Conservation (phyloP, 176 grass and related monocot genomes). For the Zoysia japonica region DNA sequence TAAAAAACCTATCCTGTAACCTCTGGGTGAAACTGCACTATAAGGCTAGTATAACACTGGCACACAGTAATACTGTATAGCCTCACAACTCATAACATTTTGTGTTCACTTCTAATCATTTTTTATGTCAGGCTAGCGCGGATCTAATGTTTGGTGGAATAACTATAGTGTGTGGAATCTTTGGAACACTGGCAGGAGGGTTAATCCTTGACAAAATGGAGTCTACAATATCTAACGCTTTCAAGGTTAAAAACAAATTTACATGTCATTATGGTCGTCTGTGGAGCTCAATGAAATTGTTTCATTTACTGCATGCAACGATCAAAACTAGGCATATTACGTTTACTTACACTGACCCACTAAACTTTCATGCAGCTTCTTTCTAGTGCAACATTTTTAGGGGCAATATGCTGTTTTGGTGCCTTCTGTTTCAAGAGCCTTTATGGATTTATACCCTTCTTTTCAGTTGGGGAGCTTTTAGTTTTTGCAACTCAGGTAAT, state of each 20-base stretch:
- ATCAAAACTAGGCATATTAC: not conserved
- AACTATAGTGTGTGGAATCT: conserved; percentile 96
- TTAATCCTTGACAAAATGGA: conserved; percentile 80
- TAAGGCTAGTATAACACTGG: not conserved
- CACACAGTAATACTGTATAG: too few species aligned
- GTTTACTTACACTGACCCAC: conserved; percentile 18
- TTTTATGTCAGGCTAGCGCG: conserved; percentile 72
- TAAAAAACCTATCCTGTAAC: too few species aligned
- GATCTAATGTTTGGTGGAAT: conserved; percentile 96
- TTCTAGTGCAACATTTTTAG: conserved; percentile 81
- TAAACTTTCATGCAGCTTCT: conserved; percentile 67
- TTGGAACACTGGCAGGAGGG: conserved; percentile 92
- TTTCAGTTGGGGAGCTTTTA: conserved; percentile 79
- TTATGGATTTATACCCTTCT: conserved; percentile 88
- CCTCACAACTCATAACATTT: too few species aligned
- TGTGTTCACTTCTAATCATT: conserved; percentile 20
- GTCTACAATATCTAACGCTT: conserved; percentile 88
- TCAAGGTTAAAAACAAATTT: conserved; percentile 67
- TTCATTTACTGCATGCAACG: conserved; percentile 19
- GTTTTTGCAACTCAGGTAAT: conserved; percentile 97
- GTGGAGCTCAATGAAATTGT: not conserved
- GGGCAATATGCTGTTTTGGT: conserved; percentile 92
- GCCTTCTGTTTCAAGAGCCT: conserved; percentile 99
- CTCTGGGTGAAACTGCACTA: not conserved
- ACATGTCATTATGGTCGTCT: not conserved